phyloP scores from a whole-genome alignment of 768 basidiomycete genomes.

The Pleurotus giganteus region DNA sequence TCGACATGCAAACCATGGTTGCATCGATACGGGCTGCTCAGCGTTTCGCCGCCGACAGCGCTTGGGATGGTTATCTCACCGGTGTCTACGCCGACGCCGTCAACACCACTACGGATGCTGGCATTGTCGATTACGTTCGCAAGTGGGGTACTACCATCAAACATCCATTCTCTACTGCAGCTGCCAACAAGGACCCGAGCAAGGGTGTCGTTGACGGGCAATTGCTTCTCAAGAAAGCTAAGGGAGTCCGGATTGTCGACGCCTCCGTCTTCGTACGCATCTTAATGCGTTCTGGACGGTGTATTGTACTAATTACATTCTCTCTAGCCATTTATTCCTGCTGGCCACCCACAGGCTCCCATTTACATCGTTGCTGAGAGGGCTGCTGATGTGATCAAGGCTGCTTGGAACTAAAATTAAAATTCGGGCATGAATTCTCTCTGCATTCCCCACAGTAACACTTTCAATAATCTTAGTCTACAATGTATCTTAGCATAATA shows the following conservation, averaged over 20 bases:
- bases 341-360: constrained; percentile 26
- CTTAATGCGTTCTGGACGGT: no score
- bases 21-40: constrained; percentile 22
- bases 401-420: constrained; percentile 2
- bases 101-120: constrained; percentile 24
- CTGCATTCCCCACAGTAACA: not conserved
- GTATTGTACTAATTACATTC: not conserved
- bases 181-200: constrained; percentile 20
- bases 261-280: constrained; percentile 33
- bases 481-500: no score
- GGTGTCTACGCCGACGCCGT: constrained; percentile 17
- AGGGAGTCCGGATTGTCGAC: constrained; percentile 35
- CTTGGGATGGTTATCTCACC: constrained; percentile 27
- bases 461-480: no score
- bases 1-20: constrained; percentile 25
- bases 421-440: not conserved
- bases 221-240: constrained; percentile 29
- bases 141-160: constrained; percentile 14
- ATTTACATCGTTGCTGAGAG: constrained; percentile 28
- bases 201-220: constrained; percentile 34
- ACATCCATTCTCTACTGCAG: constrained; percentile 28
- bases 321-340: constrained; percentile 22
- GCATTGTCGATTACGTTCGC: constrained; percentile 22
- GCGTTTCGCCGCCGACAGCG: constrained; percentile 22
- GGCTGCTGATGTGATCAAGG: constrained; percentile 27